phyloP scores from a whole-genome alignment of 805 yeast species.

The Yarrowia deformans region DNA sequence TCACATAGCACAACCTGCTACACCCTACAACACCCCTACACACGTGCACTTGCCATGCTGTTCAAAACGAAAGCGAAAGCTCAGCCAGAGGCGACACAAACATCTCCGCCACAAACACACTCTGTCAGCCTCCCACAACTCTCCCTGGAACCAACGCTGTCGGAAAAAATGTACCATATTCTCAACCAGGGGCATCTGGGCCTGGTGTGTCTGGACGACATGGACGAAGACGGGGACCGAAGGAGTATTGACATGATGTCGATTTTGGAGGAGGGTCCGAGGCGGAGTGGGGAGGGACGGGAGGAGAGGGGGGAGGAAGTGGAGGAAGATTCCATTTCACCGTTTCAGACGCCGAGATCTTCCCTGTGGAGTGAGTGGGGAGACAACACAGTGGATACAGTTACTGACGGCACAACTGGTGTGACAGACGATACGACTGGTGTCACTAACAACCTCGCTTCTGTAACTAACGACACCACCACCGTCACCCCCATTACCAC shows the following conservation, averaged over 20 bases:
- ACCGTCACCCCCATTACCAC: not conserved
- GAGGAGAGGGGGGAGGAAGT: no score
- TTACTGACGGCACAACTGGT: no score
- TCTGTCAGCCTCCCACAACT: not conserved
- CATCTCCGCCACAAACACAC: not conserved
- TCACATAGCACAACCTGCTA: no score
- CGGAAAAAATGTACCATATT: constrained; percentile 29
- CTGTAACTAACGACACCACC: not conserved
- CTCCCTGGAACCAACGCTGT: constrained; percentile 19
- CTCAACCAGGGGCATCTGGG: constrained; percentile 25
- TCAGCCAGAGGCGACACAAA: not conserved
- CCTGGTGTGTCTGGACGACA: not conserved
- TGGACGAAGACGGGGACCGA: constrained; percentile 1
- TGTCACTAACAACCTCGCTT: not conserved
- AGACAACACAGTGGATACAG: no score
- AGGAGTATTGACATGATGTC: constrained; percentile 22
- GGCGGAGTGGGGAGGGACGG: not conserved
- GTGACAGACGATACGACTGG: not conserved
- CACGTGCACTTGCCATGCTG: not conserved
- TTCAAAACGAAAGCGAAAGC: not conserved
- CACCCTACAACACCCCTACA: not conserved
- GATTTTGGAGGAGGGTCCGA: constrained; percentile 17
- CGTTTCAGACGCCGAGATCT: constrained; percentile 19
- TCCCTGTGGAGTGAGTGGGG: not conserved
- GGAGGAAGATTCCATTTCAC: no score